Evolutionary conservation across 345 rosid genomes (phyloP), one percentile per base, ranked within the genome.

Genomic region (Orychophragmus violaceus): DNA sequence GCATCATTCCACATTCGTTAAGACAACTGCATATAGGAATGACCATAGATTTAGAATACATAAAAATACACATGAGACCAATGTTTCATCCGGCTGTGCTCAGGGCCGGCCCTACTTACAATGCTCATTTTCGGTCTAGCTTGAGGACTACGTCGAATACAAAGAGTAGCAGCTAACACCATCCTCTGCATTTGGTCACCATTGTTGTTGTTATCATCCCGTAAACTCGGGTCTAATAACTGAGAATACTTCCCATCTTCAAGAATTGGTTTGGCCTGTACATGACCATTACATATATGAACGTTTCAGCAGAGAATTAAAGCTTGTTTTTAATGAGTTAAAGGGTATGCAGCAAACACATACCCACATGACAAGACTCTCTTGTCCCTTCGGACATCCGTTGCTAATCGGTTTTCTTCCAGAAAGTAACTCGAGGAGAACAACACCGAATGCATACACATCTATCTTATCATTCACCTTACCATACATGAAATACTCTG

Each of bases 311-410:
- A 50, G 9, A 69, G 33, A 51, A 13, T n/a, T 19, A 52, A 41
- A 41, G 19, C 2, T 41, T 41, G 46, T 64, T 29, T 55, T 41
- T 30, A 1, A 41, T 41, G 46, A 41, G 46, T 41, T 5, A 14
- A 41, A 41, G 45, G 5, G 18, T n/a, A n/a, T 39, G 71, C 87
- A 91, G 86, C 78, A 81, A 48, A 88, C 76, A 65, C 95, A 53
- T 91, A 94, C 99, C 99, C 96, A 95, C 88, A 91, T 80, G 63
- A 90, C 88, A 45, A 92, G 83, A 75, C 99, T 90, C 83, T 88
- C 96, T 58, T 78, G 85, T 74, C 93, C 96, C 62, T 90, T 87
- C 0, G 89, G 87, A 77, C 66, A 71, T 60, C 80, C 83, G 17
- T 72, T 70, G 70, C 78, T 78, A 66, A 94, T 94, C 1, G 99